phyloP scores from a whole-genome alignment of 2,329 filamentous ascomycete species.

The Xenoacremonium recifei region DNA sequence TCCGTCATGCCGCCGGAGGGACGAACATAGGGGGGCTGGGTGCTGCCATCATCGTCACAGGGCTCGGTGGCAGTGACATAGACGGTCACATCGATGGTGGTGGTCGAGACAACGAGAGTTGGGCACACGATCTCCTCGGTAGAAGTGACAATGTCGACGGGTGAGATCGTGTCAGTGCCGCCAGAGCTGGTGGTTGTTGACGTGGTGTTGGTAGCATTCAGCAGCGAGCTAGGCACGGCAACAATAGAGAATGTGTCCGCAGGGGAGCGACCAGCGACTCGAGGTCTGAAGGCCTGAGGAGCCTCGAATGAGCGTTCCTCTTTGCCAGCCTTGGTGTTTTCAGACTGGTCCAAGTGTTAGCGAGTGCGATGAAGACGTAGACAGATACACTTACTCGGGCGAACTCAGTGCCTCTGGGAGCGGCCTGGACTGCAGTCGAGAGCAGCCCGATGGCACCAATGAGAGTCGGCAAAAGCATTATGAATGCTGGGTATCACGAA shows the following conservation, averaged over 20 bases:
- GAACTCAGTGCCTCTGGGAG: conserved; percentile 17
- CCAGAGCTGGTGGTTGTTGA: conserved; percentile 3
- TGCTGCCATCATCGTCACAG: conserved; percentile 5
- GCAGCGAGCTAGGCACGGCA: too few relatives aligned
- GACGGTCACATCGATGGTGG: conserved; percentile 32
- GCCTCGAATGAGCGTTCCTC: neutral
- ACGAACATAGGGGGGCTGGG: neutral
- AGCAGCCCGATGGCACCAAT: conserved; percentile 26
- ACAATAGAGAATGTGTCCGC: too few relatives aligned
- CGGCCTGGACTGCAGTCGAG: conserved; percentile 23
- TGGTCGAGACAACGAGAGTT: conserved; percentile 27
- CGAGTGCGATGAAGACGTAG: too few relatives aligned
- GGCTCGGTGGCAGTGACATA: conserved; percentile 27
- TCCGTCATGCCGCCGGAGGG: neutral
- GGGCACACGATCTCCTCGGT: conserved; percentile 19
- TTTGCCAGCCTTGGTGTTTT: neutral
- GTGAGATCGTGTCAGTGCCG: conserved; percentile 1
- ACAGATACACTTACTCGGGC: too few relatives aligned
- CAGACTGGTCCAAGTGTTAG: too few relatives aligned
- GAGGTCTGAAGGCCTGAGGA: conserved; percentile 1
- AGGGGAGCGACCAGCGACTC: conserved; percentile 7
- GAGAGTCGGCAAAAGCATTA: conserved; percentile 23
- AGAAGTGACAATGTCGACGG: conserved; percentile 9
- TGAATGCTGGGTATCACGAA: conserved; percentile 4
- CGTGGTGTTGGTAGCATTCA: conserved; percentile 10